phyloP scores from a whole-genome alignment of 2,329 filamentous ascomycete genomes.

The Xylariaceae sp. region DNA sequence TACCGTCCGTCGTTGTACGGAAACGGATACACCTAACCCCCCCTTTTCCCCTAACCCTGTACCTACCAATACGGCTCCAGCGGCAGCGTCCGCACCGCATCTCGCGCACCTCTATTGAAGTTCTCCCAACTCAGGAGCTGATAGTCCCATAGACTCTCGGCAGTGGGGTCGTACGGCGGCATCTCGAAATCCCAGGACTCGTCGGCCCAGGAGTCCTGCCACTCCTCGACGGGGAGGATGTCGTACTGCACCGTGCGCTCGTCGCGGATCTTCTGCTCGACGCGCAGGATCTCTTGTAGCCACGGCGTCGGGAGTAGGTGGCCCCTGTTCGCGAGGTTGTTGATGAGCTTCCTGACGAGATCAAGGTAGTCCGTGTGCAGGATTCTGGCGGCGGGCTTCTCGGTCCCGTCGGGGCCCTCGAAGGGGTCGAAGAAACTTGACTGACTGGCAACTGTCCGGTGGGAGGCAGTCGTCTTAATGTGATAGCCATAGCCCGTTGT shows the following conservation, averaged over 20 bases:
- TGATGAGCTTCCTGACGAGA: neutral
- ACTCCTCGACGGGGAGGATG: neutral
- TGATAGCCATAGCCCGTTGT: too few species aligned
- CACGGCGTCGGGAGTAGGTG: conserved; percentile 1
- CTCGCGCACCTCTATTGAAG: neutral
- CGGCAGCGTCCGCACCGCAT: too few species aligned
- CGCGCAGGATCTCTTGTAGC: conserved; percentile 9
- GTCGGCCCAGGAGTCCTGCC: neutral
- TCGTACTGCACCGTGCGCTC: neutral
- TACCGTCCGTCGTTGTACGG: too few species aligned
- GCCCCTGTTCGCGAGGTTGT: neutral
- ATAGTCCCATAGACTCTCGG: neutral
- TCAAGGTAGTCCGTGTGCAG: conserved; percentile 8
- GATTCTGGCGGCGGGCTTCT: neutral
- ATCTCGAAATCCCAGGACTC: conserved; percentile 7
- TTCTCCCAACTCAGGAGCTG: neutral
- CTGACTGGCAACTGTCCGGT: neutral
- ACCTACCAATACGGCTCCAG: too few species aligned
- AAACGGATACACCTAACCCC: too few species aligned
- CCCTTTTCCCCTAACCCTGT: too few species aligned
- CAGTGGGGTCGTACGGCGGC: conserved; percentile 2
- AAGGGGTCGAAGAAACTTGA: neutral
- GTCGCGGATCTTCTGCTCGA: conserved; percentile 2
- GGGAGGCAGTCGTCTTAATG: too few species aligned
- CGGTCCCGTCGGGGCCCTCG: neutral